phyloP scores from a whole-genome alignment of 148 eudicot genomes.

The Pharnaceum exiguum region DNA sequence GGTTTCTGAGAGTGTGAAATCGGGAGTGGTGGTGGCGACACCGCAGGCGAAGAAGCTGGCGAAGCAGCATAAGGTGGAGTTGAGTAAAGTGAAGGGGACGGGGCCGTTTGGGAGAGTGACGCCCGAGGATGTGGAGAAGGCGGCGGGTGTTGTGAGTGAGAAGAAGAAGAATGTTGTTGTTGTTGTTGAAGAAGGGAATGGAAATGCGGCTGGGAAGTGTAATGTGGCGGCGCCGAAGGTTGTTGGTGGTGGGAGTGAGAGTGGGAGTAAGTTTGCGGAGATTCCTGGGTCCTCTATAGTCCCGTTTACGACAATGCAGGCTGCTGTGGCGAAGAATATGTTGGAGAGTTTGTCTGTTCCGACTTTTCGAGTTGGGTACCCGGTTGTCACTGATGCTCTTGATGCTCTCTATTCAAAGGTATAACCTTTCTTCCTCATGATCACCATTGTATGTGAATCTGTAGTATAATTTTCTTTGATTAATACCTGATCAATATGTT shows the following conservation, averaged over 20 bases:
- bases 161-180: slow-evolving; percentile 26
- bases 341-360: slow-evolving; percentile 76
- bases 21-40: slow-evolving; percentile 61
- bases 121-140: slow-evolving; percentile 82
- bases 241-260: slow-evolving; percentile 5
- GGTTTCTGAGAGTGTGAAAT: slow-evolving; percentile 25
- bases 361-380: slow-evolving; percentile 80
- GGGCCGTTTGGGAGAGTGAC: slow-evolving; percentile 87
- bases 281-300: slow-evolving; percentile 79
- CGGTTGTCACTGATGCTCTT: slow-evolving; percentile 64
- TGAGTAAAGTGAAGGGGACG: slow-evolving; percentile 49
- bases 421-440: neutral
- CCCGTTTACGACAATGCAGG: slow-evolving; percentile 83
- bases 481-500: too few relatives aligned
- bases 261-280: slow-evolving; percentile 37
- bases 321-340: slow-evolving; percentile 79
- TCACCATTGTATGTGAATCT: neutral
- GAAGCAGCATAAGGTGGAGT: slow-evolving; percentile 90
- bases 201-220: slow-evolving; percentile 13
- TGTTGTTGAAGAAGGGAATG: slow-evolving; percentile 7
- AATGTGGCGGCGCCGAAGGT: slow-evolving; percentile 22
- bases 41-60: slow-evolving; percentile 93
- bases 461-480: too few relatives aligned
- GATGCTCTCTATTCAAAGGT: slow-evolving; percentile 86
- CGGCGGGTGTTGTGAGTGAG: slow-evolving; percentile 64